A percentile compares a stretch with the other conserved stretches of the same genome.
phyloP scores from a whole-genome alignment of 1,139 yeast genomes.

The Yamadazyma diddensiae region DNA sequence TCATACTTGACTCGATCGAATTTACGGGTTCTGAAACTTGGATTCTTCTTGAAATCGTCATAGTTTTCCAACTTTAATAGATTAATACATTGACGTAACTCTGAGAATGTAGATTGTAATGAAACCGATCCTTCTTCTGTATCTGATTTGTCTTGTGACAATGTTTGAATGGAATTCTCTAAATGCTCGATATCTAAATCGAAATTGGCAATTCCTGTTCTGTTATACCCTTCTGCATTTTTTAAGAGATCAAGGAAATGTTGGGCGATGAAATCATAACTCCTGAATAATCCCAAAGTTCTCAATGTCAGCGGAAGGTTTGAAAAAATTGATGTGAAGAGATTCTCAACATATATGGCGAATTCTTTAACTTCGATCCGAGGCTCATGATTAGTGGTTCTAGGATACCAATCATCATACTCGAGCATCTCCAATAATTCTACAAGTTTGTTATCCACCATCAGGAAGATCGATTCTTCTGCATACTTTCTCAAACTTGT shows the following conservation, averaged over 20 bases:
- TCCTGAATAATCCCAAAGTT: conserved; percentile 76
- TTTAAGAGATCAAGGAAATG: conserved; percentile 63
- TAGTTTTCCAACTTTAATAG: conserved; percentile 37
- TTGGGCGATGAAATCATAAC: conserved; percentile 80
- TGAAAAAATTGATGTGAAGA: conserved; percentile 83
- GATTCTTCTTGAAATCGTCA: conserved; percentile 39
- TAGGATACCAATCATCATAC: conserved; percentile 71
- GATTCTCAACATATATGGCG: conserved; percentile 82
- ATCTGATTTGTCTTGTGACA: conserved; percentile 12
- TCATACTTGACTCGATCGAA: conserved; percentile 43
- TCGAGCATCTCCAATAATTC: conserved; percentile 84
- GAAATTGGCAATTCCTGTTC: conserved; percentile 41
- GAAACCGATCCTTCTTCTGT: conserved; percentile 31
- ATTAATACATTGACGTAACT: conserved; percentile 45
- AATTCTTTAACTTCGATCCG: conserved; percentile 77
- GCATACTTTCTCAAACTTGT: conserved; percentile 66
- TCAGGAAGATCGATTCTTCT: conserved; percentile 74
- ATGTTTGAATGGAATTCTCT: conserved; percentile 36
- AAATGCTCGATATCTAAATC: conserved; percentile 42
- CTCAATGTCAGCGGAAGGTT: conserved; percentile 77
- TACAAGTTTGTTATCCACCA: conserved; percentile 75
- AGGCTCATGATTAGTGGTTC: conserved; percentile 53
- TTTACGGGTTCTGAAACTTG: conserved; percentile 38
- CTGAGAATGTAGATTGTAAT: conserved; percentile 43
- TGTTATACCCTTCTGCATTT: conserved; percentile 40